Evolutionary conservation across 495 filamentous ascomycete genomes (phyloP), one percentile per base, ranked within the genome.

Genomic region (Penicillium argentinense): DNA sequence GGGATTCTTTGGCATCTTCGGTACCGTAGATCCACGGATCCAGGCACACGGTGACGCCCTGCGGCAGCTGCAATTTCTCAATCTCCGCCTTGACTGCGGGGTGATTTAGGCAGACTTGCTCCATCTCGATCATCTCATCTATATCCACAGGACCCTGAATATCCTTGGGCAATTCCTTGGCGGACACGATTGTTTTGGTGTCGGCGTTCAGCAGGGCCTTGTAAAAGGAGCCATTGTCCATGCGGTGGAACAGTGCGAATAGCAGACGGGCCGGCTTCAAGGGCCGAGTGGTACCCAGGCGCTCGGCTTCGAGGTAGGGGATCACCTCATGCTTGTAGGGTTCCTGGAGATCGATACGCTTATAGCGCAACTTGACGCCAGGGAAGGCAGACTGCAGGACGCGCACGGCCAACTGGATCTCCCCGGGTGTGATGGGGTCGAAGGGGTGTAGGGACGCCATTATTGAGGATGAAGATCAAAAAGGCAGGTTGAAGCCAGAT

Each of bases 11-110:
- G 11, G 53, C 39, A 26, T 73, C 57, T 4, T 73, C 68, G 0
- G 63, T 66, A 9, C 71, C 71, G 26, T 75, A 75, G 52, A 73
- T 73, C 71, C 71, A 75, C 1, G 71, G 71, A 37, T 75, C 71
- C 39, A 68, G 48, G 57, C 68, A 72, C 14, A 75, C 63, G 0
- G 67, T 68, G 40, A 67, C 56, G 1, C 66, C 71, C 1, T 59
- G 30, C 0, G 71, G 71, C 6, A 75, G 60, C 37, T 73, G 50
- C 38, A 75, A 19, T 38, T 73, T 75, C 19, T 68, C 71, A 43
- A 75, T 59, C 28, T 75, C 71, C 0, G 65, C 64, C 27, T 69
- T 60, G n/a, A 75, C 69, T 9, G 61, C 68, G 1, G 69, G 69
- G 33, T 73, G 65, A 9, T 34, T 50, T 16, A 75, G 53, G 42